phyloP scores from a whole-genome alignment of 2,329 filamentous ascomycete species.

The Ceratocystis cubensis region DNA sequence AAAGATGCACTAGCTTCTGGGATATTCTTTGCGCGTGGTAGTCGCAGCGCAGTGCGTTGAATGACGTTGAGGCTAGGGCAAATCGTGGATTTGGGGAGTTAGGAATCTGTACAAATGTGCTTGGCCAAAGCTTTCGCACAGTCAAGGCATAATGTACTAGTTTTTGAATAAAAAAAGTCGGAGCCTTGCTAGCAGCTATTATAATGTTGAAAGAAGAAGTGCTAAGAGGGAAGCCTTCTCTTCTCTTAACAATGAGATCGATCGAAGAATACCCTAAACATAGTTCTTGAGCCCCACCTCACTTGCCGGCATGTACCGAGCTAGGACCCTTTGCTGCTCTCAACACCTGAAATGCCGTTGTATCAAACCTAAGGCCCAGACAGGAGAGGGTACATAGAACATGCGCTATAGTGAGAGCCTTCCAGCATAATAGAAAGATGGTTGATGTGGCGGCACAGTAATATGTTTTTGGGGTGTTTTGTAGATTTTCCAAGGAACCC shows the following conservation, averaged over 20 bases:
- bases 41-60: neutral
- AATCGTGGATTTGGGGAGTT: neutral
- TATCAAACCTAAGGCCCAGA: neutral
- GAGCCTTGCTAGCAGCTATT: neutral
- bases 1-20: neutral
- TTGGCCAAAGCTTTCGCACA: neutral
- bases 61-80: no score
- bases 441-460: slow-evolving; percentile 4
- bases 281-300: neutral
- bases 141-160: neutral
- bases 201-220: neutral
- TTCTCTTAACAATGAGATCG: neutral
- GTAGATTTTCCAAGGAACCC: neutral
- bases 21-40: neutral
- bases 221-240: neutral
- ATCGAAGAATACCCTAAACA: neutral
- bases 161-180: neutral
- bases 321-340: neutral
- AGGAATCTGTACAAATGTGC: neutral
- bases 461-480: slow-evolving; percentile 6
- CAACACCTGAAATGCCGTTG: neutral
- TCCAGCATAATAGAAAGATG: neutral
- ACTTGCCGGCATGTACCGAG: slow-evolving; percentile 2
- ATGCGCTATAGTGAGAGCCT: neutral
- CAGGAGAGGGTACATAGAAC: neutral